Evolutionary conservation across 805 yeast species (phyloP).

Genomic region (Maudiozyma pseudohumilis): DNA sequence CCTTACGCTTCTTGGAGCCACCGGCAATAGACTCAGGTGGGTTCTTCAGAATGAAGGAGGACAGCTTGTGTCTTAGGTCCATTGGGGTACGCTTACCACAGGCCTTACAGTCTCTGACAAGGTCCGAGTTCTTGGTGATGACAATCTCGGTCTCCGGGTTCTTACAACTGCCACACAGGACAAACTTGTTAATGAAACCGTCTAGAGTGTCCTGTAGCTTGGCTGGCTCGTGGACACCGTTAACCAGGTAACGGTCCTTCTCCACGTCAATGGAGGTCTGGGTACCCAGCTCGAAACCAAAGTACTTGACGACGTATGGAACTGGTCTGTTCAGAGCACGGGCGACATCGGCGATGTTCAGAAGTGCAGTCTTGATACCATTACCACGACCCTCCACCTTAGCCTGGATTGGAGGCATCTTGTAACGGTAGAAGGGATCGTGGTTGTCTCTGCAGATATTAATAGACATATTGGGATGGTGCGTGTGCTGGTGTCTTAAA

Average conservation of each 20-base stretch:
- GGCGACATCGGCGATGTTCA: slow-evolving; percentile 86
- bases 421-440: slow-evolving; percentile 98
- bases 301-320: slow-evolving; percentile 82
- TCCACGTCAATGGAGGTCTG: slow-evolving; percentile 76
- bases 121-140: slow-evolving; percentile 52
- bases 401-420: slow-evolving; percentile 96
- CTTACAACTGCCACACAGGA: slow-evolving; percentile 87
- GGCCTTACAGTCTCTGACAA: slow-evolving; percentile 93
- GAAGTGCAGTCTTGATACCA: slow-evolving; percentile 93
- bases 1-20: slow-evolving; percentile 47
- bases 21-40: slow-evolving; percentile 59
- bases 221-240: slow-evolving; percentile 85
- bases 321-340: slow-evolving; percentile 92
- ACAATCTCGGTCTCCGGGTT: slow-evolving; percentile 95
- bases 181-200: slow-evolving; percentile 87
- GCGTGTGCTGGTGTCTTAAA: too few relatives aligned
- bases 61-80: slow-evolving; percentile 77
- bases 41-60: slow-evolving; percentile 81
- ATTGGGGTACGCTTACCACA: slow-evolving; percentile 85
- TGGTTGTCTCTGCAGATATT: slow-evolving; percentile 94
- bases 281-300: slow-evolving; percentile 96
- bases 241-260: slow-evolving; percentile 80
- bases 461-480: slow-evolving; percentile 64
- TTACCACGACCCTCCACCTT: slow-evolving; percentile 98
- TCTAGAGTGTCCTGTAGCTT: slow-evolving; percentile 91